Evolutionary conservation across 306 rosid genomes (phyloP), one percentile per base, ranked within the genome.

Genomic region (Erythrophleum fordii): DNA sequence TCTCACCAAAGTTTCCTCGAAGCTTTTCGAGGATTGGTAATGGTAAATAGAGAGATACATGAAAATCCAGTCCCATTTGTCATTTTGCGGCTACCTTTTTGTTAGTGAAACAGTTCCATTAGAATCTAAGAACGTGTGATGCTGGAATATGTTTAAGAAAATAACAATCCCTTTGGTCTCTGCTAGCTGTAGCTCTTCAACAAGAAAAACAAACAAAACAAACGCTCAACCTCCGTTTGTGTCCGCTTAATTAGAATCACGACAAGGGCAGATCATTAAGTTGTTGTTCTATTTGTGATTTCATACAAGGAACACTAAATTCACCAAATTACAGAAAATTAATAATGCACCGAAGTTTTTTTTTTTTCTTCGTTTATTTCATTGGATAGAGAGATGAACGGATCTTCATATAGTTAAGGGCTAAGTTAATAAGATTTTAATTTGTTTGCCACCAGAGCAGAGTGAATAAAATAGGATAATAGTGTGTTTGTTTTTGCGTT

Each of bases 71-170:
- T 46, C 8, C 72, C 72, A 45, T 70, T 70, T 70, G 73, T 69
- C 73, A 31, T 46, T 45, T 26, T 70, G 41, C 16, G 58, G 16
- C 16, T 22, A 70, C 75, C 31, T 16, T 26, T 46, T 34, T 70
- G 35, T 10, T 26, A 25, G 25, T 16, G 75, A 26, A 70, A 26
- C 75, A 46, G 73, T 44, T 69, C 39, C 37, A 17, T 68, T 13
- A 69, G 37, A 69, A 69, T 49, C 22, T 69, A 23, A 14, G 55
- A 69, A 69, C 55, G 37, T 69, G 73, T 16, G 56, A 44, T 69
- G 73, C 25, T 26, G 75, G 59, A 29, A 70, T 25, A 11, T 45
- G 74, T 26, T 45, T 14, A 3, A 45, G 41, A 46, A 59, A 25
- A 28, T 6, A 11, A 45, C 29, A 23, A 42, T 18, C 73, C 14